Percentiles rank a stretch among this genome's conserved stretches.
Evolutionary conservation across 192 early-diverging fungal species (phyloP).

Genomic region (Dissophora ornata): DNA sequence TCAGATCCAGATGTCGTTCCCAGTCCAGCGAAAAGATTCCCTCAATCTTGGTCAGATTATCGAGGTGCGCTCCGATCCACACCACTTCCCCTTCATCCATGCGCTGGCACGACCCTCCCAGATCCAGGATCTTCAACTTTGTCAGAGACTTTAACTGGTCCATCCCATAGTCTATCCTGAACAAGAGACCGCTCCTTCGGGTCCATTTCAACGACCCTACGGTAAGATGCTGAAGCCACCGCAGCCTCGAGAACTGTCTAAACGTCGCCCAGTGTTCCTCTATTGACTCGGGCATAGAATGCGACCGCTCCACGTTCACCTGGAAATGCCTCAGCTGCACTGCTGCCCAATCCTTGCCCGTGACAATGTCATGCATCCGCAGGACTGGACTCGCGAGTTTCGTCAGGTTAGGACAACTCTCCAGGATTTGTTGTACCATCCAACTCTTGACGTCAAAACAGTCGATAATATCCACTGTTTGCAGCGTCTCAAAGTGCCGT

Average conservation of each 20-base stretch:
- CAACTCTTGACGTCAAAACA: conserved; percentile 26
- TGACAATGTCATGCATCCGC: conserved; percentile 19
- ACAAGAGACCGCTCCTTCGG: not conserved
- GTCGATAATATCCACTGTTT: conserved; percentile 19
- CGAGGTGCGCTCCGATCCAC: conserved; percentile 20
- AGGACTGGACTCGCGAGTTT: conserved; percentile 3
- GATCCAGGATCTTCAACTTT: conserved; percentile 8
- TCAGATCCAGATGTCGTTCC: conserved; percentile 2
- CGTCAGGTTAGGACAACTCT: conserved; percentile 12
- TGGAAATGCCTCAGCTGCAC: conserved; percentile 10
- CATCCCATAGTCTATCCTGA: conserved; percentile 18
- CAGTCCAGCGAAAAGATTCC: conserved; percentile 8
- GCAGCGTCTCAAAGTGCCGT: conserved; percentile 20
- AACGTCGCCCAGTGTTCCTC: conserved; percentile 18
- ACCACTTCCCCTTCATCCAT: conserved; percentile 11
- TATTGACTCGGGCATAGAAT: not conserved
- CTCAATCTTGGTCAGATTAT: conserved; percentile 6
- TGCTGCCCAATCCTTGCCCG: conserved; percentile 26
- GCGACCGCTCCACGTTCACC: conserved; percentile 8
- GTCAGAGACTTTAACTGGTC: conserved; percentile 8
- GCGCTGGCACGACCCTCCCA: not conserved
- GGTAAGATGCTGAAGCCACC: conserved; percentile 3
- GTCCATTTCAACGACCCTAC: not conserved
- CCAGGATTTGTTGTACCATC: conserved; percentile 32
- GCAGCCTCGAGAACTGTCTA: conserved; percentile 10